These are phyloP conservation scores for Pseudopyricularia cyperi DNA, from an alignment of 2,329 filamentous ascomycete species.

Conservation along the genomic window DNA sequence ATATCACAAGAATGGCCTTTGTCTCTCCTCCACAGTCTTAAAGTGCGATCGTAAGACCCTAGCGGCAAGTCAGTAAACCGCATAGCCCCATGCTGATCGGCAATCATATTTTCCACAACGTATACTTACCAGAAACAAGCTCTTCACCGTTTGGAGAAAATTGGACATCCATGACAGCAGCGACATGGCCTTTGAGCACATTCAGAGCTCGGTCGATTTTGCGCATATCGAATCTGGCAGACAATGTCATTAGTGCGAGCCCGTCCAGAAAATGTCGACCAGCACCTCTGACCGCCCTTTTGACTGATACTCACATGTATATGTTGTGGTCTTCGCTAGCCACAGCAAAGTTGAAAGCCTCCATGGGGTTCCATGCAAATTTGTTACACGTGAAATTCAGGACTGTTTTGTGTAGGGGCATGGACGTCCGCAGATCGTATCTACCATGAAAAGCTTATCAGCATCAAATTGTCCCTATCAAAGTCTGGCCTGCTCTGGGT, in stretches of 20 bases:
- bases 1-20: conserved; percentile 80
- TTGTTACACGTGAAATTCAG: conserved; percentile 75
- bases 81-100: background rate
- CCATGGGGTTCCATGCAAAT: conserved; percentile 86
- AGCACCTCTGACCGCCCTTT: too few species aligned
- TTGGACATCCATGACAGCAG: conserved; percentile 90
- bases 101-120: background rate
- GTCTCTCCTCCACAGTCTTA: conserved; percentile 72
- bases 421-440: conserved; percentile 82
- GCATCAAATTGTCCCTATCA: background rate
- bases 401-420: conserved; percentile 67
- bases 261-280: background rate
- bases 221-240: conserved; percentile 65
- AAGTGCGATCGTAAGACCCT: conserved; percentile 59
- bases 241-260: background rate
- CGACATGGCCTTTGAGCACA: conserved; percentile 77
- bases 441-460: background rate
- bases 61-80: background rate
- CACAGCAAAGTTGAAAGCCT: conserved; percentile 57
- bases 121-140: conserved; percentile 59
- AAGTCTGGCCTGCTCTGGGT: background rate
- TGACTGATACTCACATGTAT: conserved; percentile 32
- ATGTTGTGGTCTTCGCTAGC: conserved; percentile 92
- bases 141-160: conserved; percentile 92
- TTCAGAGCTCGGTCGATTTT: conserved; percentile 81